phyloP scores from a whole-genome alignment of 768 basidiomycete genomes.

The Boletales sp. region DNA sequence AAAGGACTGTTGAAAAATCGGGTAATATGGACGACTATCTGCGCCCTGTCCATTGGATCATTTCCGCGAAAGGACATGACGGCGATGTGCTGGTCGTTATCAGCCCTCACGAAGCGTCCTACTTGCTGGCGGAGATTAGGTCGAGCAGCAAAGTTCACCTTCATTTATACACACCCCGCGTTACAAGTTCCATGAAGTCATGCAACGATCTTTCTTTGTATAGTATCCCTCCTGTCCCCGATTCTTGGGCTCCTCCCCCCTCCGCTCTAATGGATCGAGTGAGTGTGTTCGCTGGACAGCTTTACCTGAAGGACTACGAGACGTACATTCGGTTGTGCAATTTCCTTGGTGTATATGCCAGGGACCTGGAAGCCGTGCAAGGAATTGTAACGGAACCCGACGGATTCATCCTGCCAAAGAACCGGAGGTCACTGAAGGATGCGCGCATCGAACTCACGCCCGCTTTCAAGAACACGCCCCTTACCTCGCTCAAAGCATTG shows the following conservation, averaged over 20 bases:
- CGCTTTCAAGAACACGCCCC: too few species aligned
- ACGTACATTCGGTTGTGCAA: too few species aligned
- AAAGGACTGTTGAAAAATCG: not conserved
- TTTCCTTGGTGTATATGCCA: too few species aligned
- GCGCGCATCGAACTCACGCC: too few species aligned
- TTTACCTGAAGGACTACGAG: not conserved
- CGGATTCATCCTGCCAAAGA: too few species aligned
- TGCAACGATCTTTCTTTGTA: not conserved
- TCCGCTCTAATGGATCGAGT: not conserved
- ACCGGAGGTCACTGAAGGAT: too few species aligned
- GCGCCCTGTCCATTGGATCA: not conserved
- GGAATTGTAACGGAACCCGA: too few species aligned
- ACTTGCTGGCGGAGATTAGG: constrained; percentile 35
- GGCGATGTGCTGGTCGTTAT: constrained; percentile 22
- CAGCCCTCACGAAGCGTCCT: constrained; percentile 22
- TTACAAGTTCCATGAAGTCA: not conserved
- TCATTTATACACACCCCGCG: not conserved
- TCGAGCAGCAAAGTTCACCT: constrained; percentile 8
- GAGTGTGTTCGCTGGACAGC: not conserved
- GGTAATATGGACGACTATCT: not conserved
- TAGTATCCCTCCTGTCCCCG: not conserved
- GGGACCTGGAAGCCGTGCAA: too few species aligned
- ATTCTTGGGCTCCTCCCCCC: not conserved
- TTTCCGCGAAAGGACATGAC: not conserved
- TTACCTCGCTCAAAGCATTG: too few species aligned